Evolutionary conservation across 345 rosid species (phyloP), one percentile per base, ranked within the genome.

Genomic region (Gossypium bickii): DNA sequence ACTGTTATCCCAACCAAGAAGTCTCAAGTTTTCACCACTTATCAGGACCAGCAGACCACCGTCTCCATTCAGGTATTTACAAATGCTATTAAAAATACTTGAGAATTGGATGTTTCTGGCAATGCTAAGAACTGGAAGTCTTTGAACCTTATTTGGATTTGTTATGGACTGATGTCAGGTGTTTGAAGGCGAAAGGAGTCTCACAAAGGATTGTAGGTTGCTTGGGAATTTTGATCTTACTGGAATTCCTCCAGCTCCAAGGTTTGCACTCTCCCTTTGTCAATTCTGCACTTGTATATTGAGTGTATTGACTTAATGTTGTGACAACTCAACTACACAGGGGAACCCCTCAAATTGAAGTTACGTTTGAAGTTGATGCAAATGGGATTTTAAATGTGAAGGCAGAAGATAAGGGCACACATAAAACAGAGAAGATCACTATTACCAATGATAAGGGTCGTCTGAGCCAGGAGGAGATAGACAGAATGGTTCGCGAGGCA

Each of bases 11-110:
- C 98, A 0, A 94, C 98, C 78, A 92, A 94, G 92, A 94, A 94
- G 75, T 94, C 98, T 58, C 98, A 94, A 82, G 98, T 94, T 73
- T 94, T 94, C 86, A 89, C 98, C 0, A 94, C 98, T 61, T 94
- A 94, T 81, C 98, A 94, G 84, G 98, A 94, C 77, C 98, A 94
- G 88, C 98, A 94, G 83, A 92, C 98, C n/a, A 91, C 93, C 0
- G 98, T 94, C 76, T 92, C 98, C 80, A 94, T 94, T 72, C 97
- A 94, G 92, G 96, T 90, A 78, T 53, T 11, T 18, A 20, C 44
- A 29, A 47, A 56, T 62, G 51, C 34, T 20, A 6, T 47, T 63
- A 38, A 51, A 34, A 47, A 25, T 47, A 27, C 52, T 66, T 24
- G 18, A 47, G 56, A 7, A 15, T 47, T 27, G 27, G 27, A 45